phyloP scores from a whole-genome alignment of 2,329 filamentous ascomycete species.

The Xylariaceae sp. region DNA sequence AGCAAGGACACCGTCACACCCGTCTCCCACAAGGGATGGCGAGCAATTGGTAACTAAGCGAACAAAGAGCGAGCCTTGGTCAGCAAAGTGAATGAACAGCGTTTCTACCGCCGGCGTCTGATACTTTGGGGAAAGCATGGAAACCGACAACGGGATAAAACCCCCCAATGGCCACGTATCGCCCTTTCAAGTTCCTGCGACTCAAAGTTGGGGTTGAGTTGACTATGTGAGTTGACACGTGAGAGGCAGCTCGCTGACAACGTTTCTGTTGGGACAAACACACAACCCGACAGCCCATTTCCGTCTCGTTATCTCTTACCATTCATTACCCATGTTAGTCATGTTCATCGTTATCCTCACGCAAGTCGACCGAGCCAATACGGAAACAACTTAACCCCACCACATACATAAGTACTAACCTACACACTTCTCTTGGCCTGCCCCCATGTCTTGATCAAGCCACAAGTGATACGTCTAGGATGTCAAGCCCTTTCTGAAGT shows the following conservation, averaged over 20 bases:
- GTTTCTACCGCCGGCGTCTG: too few relatives aligned
- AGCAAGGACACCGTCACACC: not conserved
- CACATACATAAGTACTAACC: not conserved
- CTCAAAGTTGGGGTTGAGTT: not conserved
- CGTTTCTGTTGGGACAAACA: not conserved
- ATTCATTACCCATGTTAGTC: too few relatives aligned
- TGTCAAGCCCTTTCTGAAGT: slow-evolving; percentile 59
- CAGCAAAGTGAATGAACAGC: too few relatives aligned
- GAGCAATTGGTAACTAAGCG: too few relatives aligned
- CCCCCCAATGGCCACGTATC: not conserved
- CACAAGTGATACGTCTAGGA: slow-evolving; percentile 36
- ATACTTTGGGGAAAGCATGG: too few relatives aligned
- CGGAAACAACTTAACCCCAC: not conserved
- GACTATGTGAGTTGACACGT: not conserved
- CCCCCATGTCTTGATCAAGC: slow-evolving; percentile 15
- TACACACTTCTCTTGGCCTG: not conserved
- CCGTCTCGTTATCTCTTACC: not conserved
- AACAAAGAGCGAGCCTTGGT: too few relatives aligned
- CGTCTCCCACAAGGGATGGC: too few relatives aligned
- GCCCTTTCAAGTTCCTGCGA: not conserved
- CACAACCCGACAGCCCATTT: not conserved
- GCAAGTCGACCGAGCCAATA: not conserved
- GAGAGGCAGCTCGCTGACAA: not conserved
- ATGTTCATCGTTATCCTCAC: not conserved
- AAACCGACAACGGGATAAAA: not conserved